Base-by-base conservation (phyloP, 441 rosid species). In the Pelargonium fulgidum region DNA sequence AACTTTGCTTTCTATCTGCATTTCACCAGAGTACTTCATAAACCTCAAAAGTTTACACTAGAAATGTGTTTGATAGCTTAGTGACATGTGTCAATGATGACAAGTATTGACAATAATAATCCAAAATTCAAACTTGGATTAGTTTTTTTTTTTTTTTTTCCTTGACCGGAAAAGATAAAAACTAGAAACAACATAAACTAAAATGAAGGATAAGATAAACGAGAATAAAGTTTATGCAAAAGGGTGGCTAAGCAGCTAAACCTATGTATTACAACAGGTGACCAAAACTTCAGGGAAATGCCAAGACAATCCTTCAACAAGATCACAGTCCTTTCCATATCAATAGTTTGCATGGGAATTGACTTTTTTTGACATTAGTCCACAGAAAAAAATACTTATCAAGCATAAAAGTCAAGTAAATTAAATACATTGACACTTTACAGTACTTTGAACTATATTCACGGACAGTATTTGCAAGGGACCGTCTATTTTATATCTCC, bases 1-100 rank as follows among this genome's bases (percentile, higher is more conserved):
- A 78, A 87, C 26, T 76, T 85, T 90, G 83, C 85, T 89, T 76
- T 90, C 96, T 80, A 93, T 76, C 98, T 90, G 88, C 85, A 78
- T 47, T 67, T 61, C 76, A 72, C 10, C 54, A 61, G 33, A 70
- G 36, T 56, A 54, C 69, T 62, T 73, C 72, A 48, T 24, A 39
- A 69, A 13, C 4, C 58, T 13, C 13, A 50, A 24, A 24, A 24
- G 58, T 3, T 13, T 17, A 13, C 13, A 17, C 17, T 50, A 16
- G 14, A 17, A n/a, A 50, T 4, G 58, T 17, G 14, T 50, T 13
- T 6, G 17, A 50, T 47, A 47, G 29, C 29, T 24, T 24, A 24
- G 29, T 24, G 29, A 24, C 29, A 24, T 24, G 29, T 24, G 29
- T 24, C 29, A 24, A 24, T 24, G 29, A 24, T 24, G 29, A 24